phyloP scores from a whole-genome alignment of 2,329 filamentous ascomycete genomes.

The Alternaria burnsii region DNA sequence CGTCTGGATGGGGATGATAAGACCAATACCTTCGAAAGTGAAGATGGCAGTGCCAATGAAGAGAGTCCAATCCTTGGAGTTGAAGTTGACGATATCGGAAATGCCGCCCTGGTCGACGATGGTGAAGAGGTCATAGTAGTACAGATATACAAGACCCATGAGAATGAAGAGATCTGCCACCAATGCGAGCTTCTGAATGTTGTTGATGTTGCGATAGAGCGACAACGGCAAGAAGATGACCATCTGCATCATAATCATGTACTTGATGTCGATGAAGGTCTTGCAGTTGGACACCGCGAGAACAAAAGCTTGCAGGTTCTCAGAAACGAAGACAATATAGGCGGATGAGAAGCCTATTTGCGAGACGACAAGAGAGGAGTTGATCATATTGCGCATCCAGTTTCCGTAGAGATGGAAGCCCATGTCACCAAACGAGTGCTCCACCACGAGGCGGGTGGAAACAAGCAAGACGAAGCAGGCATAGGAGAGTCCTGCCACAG shows the following conservation, averaged over 20 bases:
- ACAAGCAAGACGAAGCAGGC: slow-evolving; percentile 97
- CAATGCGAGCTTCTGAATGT: slow-evolving; percentile 93
- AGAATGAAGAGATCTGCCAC: slow-evolving; percentile 95
- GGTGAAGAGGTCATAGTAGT: slow-evolving; percentile 92
- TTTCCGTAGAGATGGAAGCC: slow-evolving; percentile 90
- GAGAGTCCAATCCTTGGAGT: slow-evolving; percentile 89
- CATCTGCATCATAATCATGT: slow-evolving; percentile 93
- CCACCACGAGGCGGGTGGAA: slow-evolving; percentile 81
- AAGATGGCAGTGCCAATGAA: slow-evolving; percentile 99
- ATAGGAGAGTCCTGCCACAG: slow-evolving; percentile 86
- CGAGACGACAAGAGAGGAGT: slow-evolving; percentile 91
- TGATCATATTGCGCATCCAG: slow-evolving; percentile 87
- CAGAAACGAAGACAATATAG: slow-evolving; percentile 95
- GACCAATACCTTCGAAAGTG: slow-evolving; percentile 95
- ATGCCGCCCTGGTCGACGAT: slow-evolving; percentile 76
- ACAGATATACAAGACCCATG: slow-evolving; percentile 88
- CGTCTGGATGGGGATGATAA: slow-evolving; percentile 98
- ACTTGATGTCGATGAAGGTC: slow-evolving; percentile 84
- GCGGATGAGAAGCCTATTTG: slow-evolving; percentile 95
- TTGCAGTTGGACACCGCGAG: slow-evolving; percentile 89
- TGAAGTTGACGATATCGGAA: slow-evolving; percentile 89
- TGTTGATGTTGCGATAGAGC: slow-evolving; percentile 93
- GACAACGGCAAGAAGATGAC: slow-evolving; percentile 94
- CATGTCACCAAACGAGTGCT: slow-evolving; percentile 98
- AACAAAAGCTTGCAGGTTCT: slow-evolving; percentile 95